A percentile compares a stretch with the other conserved stretches of the same genome.
phyloP scores from a whole-genome alignment of 352 stramenopile genomes.

The Thraustochytrium sp. region DNA sequence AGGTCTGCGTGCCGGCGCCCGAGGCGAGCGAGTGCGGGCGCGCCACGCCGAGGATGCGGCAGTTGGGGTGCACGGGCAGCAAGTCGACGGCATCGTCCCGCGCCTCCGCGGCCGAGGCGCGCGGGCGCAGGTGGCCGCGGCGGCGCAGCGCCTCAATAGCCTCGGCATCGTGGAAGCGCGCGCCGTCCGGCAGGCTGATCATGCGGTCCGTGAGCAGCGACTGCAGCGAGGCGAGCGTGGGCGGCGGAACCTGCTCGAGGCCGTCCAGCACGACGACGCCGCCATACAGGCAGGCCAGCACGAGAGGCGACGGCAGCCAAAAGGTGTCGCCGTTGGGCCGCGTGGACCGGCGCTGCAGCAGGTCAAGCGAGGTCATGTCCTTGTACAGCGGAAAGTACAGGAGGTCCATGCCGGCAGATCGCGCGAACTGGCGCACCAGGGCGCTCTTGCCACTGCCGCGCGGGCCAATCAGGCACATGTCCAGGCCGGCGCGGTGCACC shows the following conservation, averaged over 20 bases:
- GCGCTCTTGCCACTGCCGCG: conserved; percentile 74
- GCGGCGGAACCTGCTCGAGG: conserved; percentile 78
- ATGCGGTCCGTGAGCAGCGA: conserved; percentile 75
- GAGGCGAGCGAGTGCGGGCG: neutral
- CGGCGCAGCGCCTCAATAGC: neutral
- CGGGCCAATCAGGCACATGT: conserved; percentile 68
- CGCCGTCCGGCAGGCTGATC: conserved; percentile 76
- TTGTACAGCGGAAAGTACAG: conserved; percentile 84
- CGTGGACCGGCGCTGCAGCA: conserved; percentile 78
- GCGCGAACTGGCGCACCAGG: conserved; percentile 62
- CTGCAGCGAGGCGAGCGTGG: conserved; percentile 76
- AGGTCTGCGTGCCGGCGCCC: neutral
- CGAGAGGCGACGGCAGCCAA: conserved; percentile 83
- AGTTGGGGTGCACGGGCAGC: conserved; percentile 12
- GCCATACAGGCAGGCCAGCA: conserved; percentile 73
- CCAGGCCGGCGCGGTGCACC: conserved; percentile 58
- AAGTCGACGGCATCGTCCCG: neutral
- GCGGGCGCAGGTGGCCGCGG: neutral
- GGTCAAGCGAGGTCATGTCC: conserved; percentile 85
- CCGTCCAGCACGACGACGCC: conserved; percentile 81
- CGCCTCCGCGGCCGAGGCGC: neutral
- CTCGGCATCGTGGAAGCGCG: conserved; percentile 38
- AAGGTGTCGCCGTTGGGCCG: conserved; percentile 72
- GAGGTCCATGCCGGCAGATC: conserved; percentile 54
- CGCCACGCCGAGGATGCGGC: conserved; percentile 16